Evolutionary conservation across 2,329 filamentous ascomycete genomes (phyloP), one percentile per base, ranked within the genome.

Genomic region (Neodidymelliopsis sp.): DNA sequence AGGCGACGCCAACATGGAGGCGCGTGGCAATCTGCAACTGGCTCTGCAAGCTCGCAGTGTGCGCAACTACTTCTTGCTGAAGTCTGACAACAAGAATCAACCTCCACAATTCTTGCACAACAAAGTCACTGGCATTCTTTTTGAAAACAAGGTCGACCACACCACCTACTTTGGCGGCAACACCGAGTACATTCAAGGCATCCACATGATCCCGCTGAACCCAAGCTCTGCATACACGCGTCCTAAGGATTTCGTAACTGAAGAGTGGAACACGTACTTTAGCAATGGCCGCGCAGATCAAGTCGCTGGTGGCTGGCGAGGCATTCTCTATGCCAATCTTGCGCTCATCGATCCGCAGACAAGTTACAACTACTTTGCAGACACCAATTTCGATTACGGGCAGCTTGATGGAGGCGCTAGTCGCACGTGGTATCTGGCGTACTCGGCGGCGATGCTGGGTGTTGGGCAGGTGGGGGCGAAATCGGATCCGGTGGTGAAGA

Each of bases 101-200:
- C 94, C 94, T 0, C 65, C 79, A 2, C 77, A 86, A 6, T 97
- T 96, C 67, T 86, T 92, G 54, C 84, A 80, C 36, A 99, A 97
- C 79, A 92, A 90, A 74, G 84, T 82, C 2, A 82, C 83, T 2
- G 84, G 84, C 7, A 86, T 87, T 4, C 71, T 96, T 10, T 97
- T 97, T 63, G 94, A 97, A 76, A 97, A 97, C 78, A 99, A 99
- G 74, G 82, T 92, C 48, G 91, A 99, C 71, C 92, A 97, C 73
- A 89, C 89, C 4, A 74, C 94, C 0, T 97, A 92, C 74, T 99
- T 99, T 66, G 91, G 91, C 29, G 73, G 44, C 8, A 69, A 70
- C 16, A 49, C 76, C 4, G 90, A 95, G 74, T 91, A 84, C 63
- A 83, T 96, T 38, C 77, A 87, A 66, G 84, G 71, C 41, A 94